phyloP scores from a whole-genome alignment of 2,329 filamentous ascomycete genomes.

The Pyrenochaeta sp. region DNA sequence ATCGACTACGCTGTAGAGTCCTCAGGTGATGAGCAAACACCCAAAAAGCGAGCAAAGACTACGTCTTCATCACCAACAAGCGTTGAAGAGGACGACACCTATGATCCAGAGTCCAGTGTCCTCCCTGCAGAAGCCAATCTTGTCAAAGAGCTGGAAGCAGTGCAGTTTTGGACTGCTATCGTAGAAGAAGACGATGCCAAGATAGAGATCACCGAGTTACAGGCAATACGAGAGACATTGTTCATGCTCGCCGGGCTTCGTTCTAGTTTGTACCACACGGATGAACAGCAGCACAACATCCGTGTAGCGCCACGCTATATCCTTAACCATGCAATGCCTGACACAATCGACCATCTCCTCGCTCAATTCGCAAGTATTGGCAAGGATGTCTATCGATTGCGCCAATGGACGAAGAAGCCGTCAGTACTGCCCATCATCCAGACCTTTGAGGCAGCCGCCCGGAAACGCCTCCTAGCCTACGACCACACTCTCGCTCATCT shows the following conservation, averaged over 20 bases:
- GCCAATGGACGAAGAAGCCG: constrained; percentile 56
- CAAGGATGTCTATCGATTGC: constrained; percentile 56
- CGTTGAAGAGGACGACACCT: constrained; percentile 48
- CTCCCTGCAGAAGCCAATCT: constrained; percentile 28
- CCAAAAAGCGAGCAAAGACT: constrained; percentile 30
- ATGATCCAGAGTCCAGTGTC: constrained; percentile 46
- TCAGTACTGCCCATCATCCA: constrained; percentile 63
- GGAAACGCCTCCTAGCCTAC: constrained; percentile 65
- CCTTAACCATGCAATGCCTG: constrained; percentile 48
- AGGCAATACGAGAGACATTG: constrained; percentile 77
- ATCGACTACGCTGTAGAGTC: constrained; percentile 72
- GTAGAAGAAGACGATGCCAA: constrained; percentile 19
- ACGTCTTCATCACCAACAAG: constrained; percentile 46
- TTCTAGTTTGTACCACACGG: constrained; percentile 71
- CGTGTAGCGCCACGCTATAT: constrained; percentile 50
- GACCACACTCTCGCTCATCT: constrained; percentile 66
- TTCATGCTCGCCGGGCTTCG: constrained; percentile 86
- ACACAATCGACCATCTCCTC: constrained; percentile 50
- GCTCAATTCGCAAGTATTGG: constrained; percentile 60
- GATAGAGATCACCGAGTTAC: constrained; percentile 70
- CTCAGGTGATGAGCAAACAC: constrained; percentile 66
- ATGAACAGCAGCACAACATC: constrained; percentile 38
- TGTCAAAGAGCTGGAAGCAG: constrained; percentile 52
- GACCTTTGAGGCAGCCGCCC: constrained; percentile 73
- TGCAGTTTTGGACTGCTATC: constrained; percentile 58